These are phyloP conservation scores for Usnea hakonensis DNA, from an alignment of 495 filamentous ascomycete genomes.

Conservation along the genomic window DNA sequence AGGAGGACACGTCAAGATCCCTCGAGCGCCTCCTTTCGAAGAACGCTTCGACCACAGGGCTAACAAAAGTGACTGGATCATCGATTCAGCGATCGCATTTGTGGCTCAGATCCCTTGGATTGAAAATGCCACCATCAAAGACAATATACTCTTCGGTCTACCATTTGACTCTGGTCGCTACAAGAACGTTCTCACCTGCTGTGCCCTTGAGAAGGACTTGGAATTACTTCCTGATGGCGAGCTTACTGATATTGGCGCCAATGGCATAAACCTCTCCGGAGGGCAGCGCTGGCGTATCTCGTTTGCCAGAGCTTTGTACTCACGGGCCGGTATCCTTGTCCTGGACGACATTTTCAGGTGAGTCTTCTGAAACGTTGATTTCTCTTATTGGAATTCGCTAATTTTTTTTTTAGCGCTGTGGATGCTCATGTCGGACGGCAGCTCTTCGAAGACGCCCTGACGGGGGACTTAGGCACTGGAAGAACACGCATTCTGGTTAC, in stretches of 20 bases:
- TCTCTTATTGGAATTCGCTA: background rate
- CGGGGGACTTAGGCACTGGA: conserved; percentile 57
- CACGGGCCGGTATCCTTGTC: conserved; percentile 67
- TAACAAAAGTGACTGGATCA: conserved; percentile 60
- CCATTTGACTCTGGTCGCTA: conserved; percentile 60
- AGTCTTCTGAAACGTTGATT: conserved; percentile 22
- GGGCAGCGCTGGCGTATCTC: conserved; percentile 78
- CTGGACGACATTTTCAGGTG: conserved; percentile 78
- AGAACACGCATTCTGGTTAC: conserved; percentile 75
- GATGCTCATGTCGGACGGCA: conserved; percentile 69
- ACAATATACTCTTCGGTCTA: conserved; percentile 67
- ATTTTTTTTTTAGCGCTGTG: conserved; percentile 28
- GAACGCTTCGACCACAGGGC: conserved; percentile 48
- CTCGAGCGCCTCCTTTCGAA: conserved; percentile 29
- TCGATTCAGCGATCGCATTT: conserved; percentile 61
- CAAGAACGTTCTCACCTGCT: conserved; percentile 54
- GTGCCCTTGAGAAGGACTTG: conserved; percentile 65
- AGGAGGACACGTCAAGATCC: conserved; percentile 41
- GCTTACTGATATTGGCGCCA: conserved; percentile 69
- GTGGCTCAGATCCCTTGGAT: conserved; percentile 84
- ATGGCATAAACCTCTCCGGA: conserved; percentile 77
- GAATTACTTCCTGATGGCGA: conserved; percentile 68
- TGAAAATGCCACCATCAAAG: conserved; percentile 68
- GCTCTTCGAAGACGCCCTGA: conserved; percentile 67
- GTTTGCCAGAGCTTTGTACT: conserved; percentile 73